phyloP scores from a whole-genome alignment of 129 eudicot genomes.

The Scalesia atractyloides region DNA sequence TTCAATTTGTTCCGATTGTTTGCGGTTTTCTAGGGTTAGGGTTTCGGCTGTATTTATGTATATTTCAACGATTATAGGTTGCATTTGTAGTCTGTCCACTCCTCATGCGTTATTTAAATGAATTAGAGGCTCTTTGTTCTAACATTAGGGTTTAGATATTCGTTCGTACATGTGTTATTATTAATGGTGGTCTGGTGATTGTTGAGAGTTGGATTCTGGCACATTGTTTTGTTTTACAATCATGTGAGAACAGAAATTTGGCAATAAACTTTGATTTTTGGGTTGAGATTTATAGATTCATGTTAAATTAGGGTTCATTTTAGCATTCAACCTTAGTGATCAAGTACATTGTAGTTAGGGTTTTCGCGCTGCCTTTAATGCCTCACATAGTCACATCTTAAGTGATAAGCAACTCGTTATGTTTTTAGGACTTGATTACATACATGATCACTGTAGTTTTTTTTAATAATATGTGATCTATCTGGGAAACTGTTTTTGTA shows the following conservation, averaged over 20 bases:
- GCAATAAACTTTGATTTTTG: not conserved
- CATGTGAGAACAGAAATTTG: not conserved
- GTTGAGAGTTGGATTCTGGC: not conserved
- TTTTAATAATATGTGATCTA: not conserved
- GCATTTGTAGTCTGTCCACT: too few relatives aligned
- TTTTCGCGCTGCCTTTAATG: too few relatives aligned
- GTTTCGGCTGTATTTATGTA: not conserved
- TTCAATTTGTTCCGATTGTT: not conserved
- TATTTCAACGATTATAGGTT: too few relatives aligned
- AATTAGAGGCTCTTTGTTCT: too few relatives aligned
- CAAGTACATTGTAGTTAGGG: not conserved
- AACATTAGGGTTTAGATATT: too few relatives aligned
- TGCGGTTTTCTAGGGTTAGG: not conserved
- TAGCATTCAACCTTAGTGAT: not conserved
- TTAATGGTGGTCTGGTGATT: not conserved
- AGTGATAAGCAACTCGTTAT: not conserved
- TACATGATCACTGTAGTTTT: too few relatives aligned
- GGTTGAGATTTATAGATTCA: not conserved
- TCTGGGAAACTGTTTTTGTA: not conserved
- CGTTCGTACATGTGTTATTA: not conserved
- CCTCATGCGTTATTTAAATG: too few relatives aligned
- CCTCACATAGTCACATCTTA: too few relatives aligned
- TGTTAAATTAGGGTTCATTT: not conserved
- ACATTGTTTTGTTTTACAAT: not conserved
- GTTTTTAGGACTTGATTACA: too few relatives aligned